Conservation (phyloP, 352 stramenopile species). For the Phytophthora crassamura region DNA sequence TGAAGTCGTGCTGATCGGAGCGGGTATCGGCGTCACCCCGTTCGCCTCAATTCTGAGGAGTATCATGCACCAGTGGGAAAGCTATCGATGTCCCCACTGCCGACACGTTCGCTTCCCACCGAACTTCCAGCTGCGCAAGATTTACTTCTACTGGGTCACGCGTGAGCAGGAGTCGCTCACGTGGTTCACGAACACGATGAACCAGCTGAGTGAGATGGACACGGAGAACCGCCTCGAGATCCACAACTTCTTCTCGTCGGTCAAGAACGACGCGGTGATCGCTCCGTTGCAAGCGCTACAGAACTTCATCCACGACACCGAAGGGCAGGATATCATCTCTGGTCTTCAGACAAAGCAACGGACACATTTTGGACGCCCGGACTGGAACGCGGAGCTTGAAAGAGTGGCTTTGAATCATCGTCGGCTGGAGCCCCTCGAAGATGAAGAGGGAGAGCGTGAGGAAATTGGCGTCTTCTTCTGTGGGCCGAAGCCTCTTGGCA, state of each 20-base stretch:
- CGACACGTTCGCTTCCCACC: conserved; percentile 62
- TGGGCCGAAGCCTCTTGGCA: conserved; percentile 64
- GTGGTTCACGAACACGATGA: conserved; percentile 88
- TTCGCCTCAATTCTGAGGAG: conserved; percentile 77
- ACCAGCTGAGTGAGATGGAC: conserved; percentile 78
- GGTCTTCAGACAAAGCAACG: conserved; percentile 75
- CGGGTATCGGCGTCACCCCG: conserved; percentile 75
- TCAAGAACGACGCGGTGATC: conserved; percentile 64
- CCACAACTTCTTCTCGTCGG: conserved; percentile 85
- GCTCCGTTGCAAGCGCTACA: conserved; percentile 74
- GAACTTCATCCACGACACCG: conserved; percentile 71
- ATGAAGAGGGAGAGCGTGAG: conserved; percentile 44
- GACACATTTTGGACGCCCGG: conserved; percentile 76
- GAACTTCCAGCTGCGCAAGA: conserved; percentile 76
- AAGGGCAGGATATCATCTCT: conserved; percentile 78
- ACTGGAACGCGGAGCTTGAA: conserved; percentile 77
- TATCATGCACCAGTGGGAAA: conserved; percentile 73
- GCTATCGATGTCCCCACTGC: conserved; percentile 61
- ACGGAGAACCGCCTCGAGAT: conserved; percentile 79
- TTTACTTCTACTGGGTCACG: conserved; percentile 90
- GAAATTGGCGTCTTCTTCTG: conserved; percentile 87
- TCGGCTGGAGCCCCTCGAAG: conserved; percentile 32
- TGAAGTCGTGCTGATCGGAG: conserved; percentile 72
- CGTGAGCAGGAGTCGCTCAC: conserved; percentile 73
- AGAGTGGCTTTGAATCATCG: conserved; percentile 58